These are phyloP conservation scores for Hortaea sp. DNA, from an alignment of 2,329 filamentous ascomycete genomes.

Conservation along the genomic window DNA sequence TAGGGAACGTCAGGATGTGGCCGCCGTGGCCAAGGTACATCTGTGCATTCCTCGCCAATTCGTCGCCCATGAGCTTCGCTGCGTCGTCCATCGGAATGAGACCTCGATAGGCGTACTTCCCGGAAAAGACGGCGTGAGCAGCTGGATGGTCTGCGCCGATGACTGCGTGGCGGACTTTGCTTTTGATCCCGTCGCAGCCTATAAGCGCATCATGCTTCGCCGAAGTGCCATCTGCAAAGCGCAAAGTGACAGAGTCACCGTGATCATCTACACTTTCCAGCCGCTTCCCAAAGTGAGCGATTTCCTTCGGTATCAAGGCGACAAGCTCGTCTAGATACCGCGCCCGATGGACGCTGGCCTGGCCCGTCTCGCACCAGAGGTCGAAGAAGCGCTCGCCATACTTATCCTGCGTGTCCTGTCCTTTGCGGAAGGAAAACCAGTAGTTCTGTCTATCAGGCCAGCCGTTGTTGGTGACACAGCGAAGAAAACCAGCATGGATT, in stretches of 20 bases:
- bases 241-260: slow-evolving; percentile 22
- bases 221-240: slow-evolving; percentile 35
- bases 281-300: slow-evolving; percentile 21
- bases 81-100: slow-evolving; percentile 51
- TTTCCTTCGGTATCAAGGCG: slow-evolving; percentile 34
- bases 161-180: slow-evolving; percentile 41
- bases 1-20: slow-evolving; percentile 52
- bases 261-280: slow-evolving; percentile 13
- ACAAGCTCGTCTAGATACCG: slow-evolving; percentile 41
- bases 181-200: slow-evolving; percentile 56
- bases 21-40: slow-evolving; percentile 34
- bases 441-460: slow-evolving; percentile 20
- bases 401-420: slow-evolving; percentile 13
- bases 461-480: slow-evolving; percentile 29
- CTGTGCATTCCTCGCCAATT: slow-evolving; percentile 40
- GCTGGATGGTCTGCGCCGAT: slow-evolving; percentile 39
- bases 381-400: slow-evolving; percentile 18
- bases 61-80: slow-evolving; percentile 36
- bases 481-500: slow-evolving; percentile 31
- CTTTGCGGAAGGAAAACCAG: slow-evolving; percentile 32
- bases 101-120: slow-evolving; percentile 53
- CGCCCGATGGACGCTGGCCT: slow-evolving; percentile 35
- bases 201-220: slow-evolving; percentile 40
- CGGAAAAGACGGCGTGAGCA: slow-evolving; percentile 41
- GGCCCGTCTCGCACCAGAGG: slow-evolving; percentile 9